Percentiles rank a stretch among this genome's conserved stretches.
These are phyloP conservation scores for Flaveria brownii DNA, from an alignment of 129 eudicot species.

Conservation along the genomic window DNA sequence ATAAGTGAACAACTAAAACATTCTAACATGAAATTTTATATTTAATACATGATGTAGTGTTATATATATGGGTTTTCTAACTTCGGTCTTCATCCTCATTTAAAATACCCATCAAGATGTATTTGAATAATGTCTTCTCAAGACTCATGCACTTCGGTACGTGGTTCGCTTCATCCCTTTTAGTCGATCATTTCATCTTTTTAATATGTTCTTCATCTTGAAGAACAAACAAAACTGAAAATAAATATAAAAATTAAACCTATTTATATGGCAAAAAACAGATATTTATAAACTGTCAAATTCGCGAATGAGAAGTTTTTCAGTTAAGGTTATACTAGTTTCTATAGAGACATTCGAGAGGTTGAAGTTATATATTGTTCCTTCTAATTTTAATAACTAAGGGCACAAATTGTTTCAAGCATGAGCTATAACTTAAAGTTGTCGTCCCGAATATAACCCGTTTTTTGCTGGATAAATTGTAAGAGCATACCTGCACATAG, in stretches of 20 bases:
- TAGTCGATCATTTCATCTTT: neutral
- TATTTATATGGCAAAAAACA: neutral
- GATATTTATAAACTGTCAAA: neutral
- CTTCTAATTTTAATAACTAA: no score
- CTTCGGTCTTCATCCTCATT: neutral
- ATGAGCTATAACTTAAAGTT: no score
- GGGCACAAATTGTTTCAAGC: neutral
- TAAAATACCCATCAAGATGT: neutral
- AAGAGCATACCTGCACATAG: conserved; percentile 15
- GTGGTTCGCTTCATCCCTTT: neutral
- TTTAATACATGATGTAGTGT: neutral
- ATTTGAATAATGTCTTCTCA: neutral
- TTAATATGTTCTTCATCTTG: conserved; percentile 3
- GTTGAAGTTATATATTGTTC: no score
- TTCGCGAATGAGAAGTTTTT: no score
- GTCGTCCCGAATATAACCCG: no score
- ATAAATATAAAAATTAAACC: neutral
- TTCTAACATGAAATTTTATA: neutral
- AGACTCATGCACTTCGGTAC: no score
- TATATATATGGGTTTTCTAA: neutral
- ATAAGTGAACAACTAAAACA: neutral
- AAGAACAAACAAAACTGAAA: conserved; percentile 7
- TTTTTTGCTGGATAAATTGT: neutral
- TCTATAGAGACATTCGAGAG: no score
- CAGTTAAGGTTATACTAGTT: no score